A percentile compares a stretch with the other conserved stretches of the same genome.
phyloP scores from a whole-genome alignment of 2,329 filamentous ascomycete genomes.

The Xylariaceae sp. region DNA sequence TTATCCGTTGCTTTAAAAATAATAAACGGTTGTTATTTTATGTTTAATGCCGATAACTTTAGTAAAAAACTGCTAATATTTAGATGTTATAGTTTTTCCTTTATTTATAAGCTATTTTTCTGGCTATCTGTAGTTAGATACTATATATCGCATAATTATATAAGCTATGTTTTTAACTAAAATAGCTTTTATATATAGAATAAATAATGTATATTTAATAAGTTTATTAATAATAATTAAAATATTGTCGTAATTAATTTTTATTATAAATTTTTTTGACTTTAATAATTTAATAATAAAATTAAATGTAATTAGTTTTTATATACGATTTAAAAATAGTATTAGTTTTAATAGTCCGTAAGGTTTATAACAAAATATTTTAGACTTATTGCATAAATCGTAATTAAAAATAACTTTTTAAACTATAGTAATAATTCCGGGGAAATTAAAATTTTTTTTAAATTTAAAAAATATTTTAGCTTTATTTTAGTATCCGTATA shows the following conservation, averaged over 20 bases:
- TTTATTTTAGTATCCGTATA: not conserved
- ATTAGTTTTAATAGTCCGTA: not conserved
- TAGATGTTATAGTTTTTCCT: not conserved
- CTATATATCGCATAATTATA: not conserved
- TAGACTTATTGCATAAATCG: slow-evolving; percentile 2
- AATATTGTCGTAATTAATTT: not conserved
- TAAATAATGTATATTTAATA: not conserved
- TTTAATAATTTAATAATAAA: not conserved
- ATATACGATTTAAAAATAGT: not conserved
- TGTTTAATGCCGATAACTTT: not conserved
- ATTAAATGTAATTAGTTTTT: not conserved
- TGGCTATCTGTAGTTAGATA: not conserved
- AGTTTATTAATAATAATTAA: not conserved
- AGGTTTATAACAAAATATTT: not conserved
- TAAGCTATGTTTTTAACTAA: not conserved
- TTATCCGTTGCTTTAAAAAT: not conserved
- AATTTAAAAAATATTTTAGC: not conserved
- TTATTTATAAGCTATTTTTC: not conserved
- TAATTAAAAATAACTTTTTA: slow-evolving; percentile 1
- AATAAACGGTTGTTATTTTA: not conserved
- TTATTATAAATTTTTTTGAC: not conserved
- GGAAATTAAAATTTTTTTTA: not conserved
- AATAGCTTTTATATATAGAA: too few species aligned
- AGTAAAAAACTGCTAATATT: not conserved
- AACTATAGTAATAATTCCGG: not conserved